Evolutionary conservation across 495 filamentous ascomycete genomes (phyloP).

Genomic region (Lophiotrema nucula): DNA sequence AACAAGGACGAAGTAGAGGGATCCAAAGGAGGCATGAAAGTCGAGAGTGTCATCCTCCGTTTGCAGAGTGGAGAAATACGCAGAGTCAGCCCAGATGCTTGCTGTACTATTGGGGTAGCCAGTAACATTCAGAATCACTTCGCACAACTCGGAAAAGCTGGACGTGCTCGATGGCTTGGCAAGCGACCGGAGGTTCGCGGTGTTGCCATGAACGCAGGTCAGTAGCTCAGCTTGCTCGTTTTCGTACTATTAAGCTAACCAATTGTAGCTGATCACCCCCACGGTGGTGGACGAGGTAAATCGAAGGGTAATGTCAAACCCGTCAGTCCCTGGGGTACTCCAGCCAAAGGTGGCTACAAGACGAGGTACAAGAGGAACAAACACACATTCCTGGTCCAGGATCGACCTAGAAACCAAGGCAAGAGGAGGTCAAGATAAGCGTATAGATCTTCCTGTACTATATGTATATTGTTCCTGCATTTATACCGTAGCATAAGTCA

Average conservation of each 20-base stretch:
- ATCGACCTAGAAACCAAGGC: conserved; percentile 46
- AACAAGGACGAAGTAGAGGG: conserved; percentile 70
- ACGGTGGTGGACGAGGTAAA: conserved; percentile 97
- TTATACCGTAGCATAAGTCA: too few species aligned
- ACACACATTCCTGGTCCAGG: conserved; percentile 46
- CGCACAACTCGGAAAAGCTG: conserved; percentile 88
- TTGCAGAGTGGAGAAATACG: conserved; percentile 91
- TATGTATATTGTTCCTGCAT: too few species aligned
- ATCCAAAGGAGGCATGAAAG: conserved; percentile 33
- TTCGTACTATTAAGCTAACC: conserved; percentile 32
- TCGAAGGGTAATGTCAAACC: conserved; percentile 96
- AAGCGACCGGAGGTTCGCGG: conserved; percentile 93
- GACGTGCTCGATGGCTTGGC: conserved; percentile 85
- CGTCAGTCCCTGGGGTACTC: conserved; percentile 91
- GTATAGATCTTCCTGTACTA: not conserved
- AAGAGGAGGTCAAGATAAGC: conserved; percentile 39
- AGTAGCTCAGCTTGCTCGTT: conserved; percentile 28
- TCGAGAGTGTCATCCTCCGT: conserved; percentile 70
- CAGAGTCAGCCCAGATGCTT: conserved; percentile 83
- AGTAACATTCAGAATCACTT: conserved; percentile 92
- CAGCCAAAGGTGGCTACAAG: conserved; percentile 95
- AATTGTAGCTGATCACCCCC: conserved; percentile 76
- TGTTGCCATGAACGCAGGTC: conserved; percentile 94
- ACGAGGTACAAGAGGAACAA: conserved; percentile 64
- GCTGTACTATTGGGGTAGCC: conserved; percentile 86